phyloP scores from a whole-genome alignment of 495 filamentous ascomycete genomes.

The Bacidia rubella region DNA sequence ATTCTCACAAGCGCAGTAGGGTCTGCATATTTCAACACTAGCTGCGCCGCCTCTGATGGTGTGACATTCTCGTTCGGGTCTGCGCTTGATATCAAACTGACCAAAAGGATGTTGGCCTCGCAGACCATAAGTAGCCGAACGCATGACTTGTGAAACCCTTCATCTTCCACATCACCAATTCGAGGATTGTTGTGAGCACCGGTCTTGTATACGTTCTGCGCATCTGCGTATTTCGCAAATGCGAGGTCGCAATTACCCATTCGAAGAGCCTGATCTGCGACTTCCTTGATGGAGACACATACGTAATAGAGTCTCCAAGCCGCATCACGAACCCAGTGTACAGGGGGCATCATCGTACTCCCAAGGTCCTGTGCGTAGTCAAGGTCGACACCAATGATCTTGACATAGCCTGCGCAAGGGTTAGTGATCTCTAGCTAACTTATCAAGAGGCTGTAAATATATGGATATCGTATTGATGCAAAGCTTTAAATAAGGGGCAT shows the following conservation, averaged over 20 bases:
- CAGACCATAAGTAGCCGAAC: neutral
- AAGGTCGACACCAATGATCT: neutral
- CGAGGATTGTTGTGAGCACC: neutral
- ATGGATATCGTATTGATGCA: too few species aligned
- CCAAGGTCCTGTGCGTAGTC: neutral
- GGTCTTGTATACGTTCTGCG: neutral
- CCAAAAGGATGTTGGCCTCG: neutral
- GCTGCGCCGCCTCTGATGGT: neutral
- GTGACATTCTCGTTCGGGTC: neutral
- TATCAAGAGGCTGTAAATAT: too few species aligned
- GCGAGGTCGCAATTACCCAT: neutral
- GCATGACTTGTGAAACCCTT: neutral
- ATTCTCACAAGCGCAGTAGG: too few species aligned
- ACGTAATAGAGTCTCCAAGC: neutral
- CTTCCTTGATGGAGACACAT: neutral
- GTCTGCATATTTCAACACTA: neutral
- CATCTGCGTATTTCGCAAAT: neutral
- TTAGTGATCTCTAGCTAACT: too few species aligned
- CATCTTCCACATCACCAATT: neutral
- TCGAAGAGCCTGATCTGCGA: neutral
- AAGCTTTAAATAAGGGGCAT: too few species aligned
- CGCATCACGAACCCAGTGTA: neutral
- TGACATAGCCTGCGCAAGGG: neutral
- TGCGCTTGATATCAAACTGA: neutral
- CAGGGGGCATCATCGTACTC: neutral